phyloP scores from a whole-genome alignment of 345 rosid species.

The Syzygium jambos region DNA sequence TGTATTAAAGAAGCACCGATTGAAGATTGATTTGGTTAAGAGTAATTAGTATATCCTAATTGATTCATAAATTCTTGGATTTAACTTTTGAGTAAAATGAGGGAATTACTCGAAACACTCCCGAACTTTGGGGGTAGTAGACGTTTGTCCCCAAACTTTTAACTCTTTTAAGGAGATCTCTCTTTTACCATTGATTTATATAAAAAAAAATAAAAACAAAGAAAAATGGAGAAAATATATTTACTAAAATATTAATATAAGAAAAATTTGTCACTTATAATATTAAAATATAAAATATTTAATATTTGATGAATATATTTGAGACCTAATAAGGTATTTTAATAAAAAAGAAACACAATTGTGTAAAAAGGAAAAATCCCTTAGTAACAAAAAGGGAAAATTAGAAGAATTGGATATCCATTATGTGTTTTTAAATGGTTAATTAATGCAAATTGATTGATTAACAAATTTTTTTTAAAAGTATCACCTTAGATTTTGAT shows the following conservation, averaged over 20 bases:
- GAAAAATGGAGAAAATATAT: background rate
- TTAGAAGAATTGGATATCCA: background rate
- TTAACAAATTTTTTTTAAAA: background rate
- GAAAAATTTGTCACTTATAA: background rate
- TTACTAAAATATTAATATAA: background rate
- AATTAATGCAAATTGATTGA: background rate
- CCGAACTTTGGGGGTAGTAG: background rate
- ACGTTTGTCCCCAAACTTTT: background rate
- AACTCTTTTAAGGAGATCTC: background rate
- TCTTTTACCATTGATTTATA: background rate
- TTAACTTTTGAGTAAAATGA: background rate
- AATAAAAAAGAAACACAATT: background rate
- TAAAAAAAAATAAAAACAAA: background rate
- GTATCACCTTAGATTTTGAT: background rate
- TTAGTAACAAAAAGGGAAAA: background rate
- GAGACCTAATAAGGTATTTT: background rate
- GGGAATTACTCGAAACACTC: background rate
- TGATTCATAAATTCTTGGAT: background rate
- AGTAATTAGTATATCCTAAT: background rate
- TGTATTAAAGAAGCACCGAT: background rate
- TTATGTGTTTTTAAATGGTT: background rate
- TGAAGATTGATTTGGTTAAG: background rate
- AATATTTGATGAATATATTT: background rate
- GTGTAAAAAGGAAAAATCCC: background rate
- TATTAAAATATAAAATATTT: background rate